phyloP scores from a whole-genome alignment of 805 yeast genomes.

The Priceomyces castillae region DNA sequence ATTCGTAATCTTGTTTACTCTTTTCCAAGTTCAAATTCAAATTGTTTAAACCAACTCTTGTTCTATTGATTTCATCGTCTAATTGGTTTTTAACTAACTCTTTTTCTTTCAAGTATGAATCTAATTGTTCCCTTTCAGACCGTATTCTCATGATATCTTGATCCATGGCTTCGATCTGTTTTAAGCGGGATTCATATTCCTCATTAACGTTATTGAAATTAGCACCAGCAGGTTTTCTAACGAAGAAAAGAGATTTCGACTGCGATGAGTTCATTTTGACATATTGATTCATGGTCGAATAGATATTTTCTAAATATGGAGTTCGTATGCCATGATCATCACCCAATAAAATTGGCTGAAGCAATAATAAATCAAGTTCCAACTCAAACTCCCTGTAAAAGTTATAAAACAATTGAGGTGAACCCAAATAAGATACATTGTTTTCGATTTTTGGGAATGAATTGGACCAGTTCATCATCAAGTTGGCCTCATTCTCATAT shows the following conservation, averaged over 20 bases:
- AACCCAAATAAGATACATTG: conserved; percentile 36
- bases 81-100: conserved; percentile 20
- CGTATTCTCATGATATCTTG: conserved; percentile 17
- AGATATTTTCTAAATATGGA: conserved; percentile 85
- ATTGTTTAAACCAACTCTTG: conserved; percentile 16
- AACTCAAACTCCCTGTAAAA: conserved; percentile 52
- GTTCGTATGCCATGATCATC: conserved; percentile 84
- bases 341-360: conserved; percentile 87
- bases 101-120: conserved; percentile 18
- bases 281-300: conserved; percentile 71
- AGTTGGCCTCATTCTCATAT: conserved; percentile 61
- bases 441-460: conserved; percentile 34
- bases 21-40: conserved; percentile 14
- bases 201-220: conserved; percentile 6
- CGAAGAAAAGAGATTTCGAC: conserved; percentile 27
- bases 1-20: conserved; percentile 11
- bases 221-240: conserved; percentile 15
- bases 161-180: conserved; percentile 20
- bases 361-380: conserved; percentile 69
- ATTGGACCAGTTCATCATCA: conserved; percentile 53
- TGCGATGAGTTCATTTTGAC: conserved; percentile 42
- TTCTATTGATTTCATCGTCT: conserved; percentile 20
- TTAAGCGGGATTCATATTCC: conserved; percentile 17
- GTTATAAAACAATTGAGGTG: conserved; percentile 65
- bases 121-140: conserved; percentile 16